Conservation (phyloP, 116 monocot genomes). For the Zostera marina region DNA sequence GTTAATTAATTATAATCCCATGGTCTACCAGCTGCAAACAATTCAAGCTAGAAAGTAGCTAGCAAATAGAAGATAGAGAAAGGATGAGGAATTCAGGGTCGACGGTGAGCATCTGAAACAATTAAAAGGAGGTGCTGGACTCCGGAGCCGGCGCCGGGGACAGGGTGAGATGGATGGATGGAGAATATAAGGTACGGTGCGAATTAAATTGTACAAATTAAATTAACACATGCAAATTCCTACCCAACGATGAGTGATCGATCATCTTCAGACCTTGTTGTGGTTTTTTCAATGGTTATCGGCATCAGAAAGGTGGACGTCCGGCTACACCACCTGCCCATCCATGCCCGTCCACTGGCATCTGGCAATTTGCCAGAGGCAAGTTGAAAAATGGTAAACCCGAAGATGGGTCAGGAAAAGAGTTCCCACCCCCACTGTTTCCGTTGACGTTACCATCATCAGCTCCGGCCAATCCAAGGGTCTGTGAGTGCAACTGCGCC, state of each 20-base stretch:
- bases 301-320: constrained; percentile 12
- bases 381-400: constrained; percentile 62
- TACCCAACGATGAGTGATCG: background rate
- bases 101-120: no score
- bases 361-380: constrained; percentile 23
- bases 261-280: constrained; percentile 1
- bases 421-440: constrained; percentile 17
- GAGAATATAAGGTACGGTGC: background rate
- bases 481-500: constrained; percentile 12
- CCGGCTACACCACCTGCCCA: constrained; percentile 8
- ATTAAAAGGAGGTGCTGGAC: no score
- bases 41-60: no score
- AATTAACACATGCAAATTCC: background rate
- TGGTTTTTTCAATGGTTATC: background rate
- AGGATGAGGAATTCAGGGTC: no score
- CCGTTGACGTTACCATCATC: constrained; percentile 2
- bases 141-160: no score
- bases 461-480: constrained; percentile 4
- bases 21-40: no score
- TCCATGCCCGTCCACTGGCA: constrained; percentile 24
- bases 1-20: no score
- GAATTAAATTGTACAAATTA: background rate
- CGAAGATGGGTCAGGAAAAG: constrained; percentile 18
- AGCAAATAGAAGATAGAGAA: no score
- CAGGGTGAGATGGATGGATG: no score